phyloP scores from a whole-genome alignment of 2,329 filamentous ascomycete species.

The Nigrospora sphaerica region DNA sequence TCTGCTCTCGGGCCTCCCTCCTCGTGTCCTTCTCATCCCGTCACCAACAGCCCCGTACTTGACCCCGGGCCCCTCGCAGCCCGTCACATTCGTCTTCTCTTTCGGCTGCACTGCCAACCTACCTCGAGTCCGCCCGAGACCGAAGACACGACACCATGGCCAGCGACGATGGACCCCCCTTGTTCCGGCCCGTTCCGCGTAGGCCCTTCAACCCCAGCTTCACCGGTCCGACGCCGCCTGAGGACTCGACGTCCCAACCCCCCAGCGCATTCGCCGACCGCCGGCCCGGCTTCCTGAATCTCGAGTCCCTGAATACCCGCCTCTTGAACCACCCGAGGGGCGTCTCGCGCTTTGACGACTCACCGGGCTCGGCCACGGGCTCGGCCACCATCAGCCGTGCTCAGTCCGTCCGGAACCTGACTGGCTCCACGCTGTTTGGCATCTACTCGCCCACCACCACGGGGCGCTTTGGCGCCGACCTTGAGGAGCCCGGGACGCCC shows the following conservation, averaged over 20 bases:
- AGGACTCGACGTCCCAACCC: slow-evolving; percentile 25
- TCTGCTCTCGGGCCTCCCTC: too few relatives aligned
- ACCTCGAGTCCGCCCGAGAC: too few relatives aligned
- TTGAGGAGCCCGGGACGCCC: slow-evolving; percentile 58
- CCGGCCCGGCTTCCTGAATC: slow-evolving; percentile 34
- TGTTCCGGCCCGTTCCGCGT: slow-evolving; percentile 64
- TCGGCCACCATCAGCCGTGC: slow-evolving; percentile 53
- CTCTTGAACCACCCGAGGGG: slow-evolving; percentile 15
- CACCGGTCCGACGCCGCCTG: slow-evolving; percentile 36
- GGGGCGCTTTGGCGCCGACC: slow-evolving; percentile 10
- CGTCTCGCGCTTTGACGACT: slow-evolving; percentile 6
- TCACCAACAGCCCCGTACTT: too few relatives aligned
- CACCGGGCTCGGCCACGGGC: slow-evolving; percentile 20
- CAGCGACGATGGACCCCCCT: slow-evolving; percentile 36
- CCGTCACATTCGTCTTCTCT: too few relatives aligned
- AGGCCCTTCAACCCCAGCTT: slow-evolving; percentile 60
- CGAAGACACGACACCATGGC: too few relatives aligned
- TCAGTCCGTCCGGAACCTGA: slow-evolving; percentile 78
- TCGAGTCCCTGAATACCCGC: slow-evolving; percentile 27
- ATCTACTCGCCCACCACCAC: slow-evolving; percentile 72
- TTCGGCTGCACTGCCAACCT: too few relatives aligned
- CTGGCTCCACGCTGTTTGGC: slow-evolving; percentile 80
- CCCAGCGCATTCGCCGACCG: slow-evolving; percentile 17
- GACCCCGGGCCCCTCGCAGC: too few relatives aligned
- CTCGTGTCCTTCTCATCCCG: too few relatives aligned